phyloP scores from a whole-genome alignment of 768 basidiomycete genomes.

The Neoboletus brunneissimus region DNA sequence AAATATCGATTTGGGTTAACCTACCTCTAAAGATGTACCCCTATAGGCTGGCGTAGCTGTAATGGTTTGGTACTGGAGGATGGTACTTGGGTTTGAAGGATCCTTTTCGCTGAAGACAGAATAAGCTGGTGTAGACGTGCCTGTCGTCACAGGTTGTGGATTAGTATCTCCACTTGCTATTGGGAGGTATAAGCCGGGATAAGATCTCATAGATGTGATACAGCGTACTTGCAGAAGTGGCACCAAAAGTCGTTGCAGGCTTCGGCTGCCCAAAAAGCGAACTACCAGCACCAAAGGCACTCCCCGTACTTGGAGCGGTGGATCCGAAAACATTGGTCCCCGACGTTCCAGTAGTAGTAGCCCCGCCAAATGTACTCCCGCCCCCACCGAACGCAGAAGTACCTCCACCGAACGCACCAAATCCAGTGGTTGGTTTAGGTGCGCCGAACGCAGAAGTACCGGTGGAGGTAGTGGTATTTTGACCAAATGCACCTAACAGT shows the following conservation, averaged over 20 bases:
- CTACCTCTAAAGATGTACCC: slow-evolving; percentile 74
- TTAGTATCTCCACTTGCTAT: slow-evolving; percentile 36
- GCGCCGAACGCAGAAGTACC: slow-evolving; percentile 54
- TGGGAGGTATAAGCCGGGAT: slow-evolving; percentile 11
- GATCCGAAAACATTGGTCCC: slow-evolving; percentile 37
- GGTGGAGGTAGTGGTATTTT: slow-evolving; percentile 37
- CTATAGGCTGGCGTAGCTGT: slow-evolving; percentile 76
- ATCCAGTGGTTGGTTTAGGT: slow-evolving; percentile 68
- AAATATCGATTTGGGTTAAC: slow-evolving; percentile 14
- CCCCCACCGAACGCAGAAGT: slow-evolving; percentile 50
- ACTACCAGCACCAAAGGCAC: slow-evolving; percentile 44
- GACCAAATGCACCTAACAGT: slow-evolving; percentile 39
- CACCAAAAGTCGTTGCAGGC: slow-evolving; percentile 44
- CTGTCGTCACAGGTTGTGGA: slow-evolving; percentile 61
- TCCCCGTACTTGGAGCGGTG: slow-evolving; percentile 26
- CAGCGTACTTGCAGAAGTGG: slow-evolving; percentile 33
- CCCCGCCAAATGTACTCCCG: slow-evolving; percentile 40
- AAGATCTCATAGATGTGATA: slow-evolving; percentile 1
- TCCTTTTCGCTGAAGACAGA: slow-evolving; percentile 66
- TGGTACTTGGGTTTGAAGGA: slow-evolving; percentile 38
- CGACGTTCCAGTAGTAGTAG: slow-evolving; percentile 30
- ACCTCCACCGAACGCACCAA: slow-evolving; percentile 71
- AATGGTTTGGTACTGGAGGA: slow-evolving; percentile 78
- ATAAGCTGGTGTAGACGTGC: slow-evolving; percentile 67
- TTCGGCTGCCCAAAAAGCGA: slow-evolving; percentile 60